phyloP scores from a whole-genome alignment of 2,329 filamentous ascomycete species.

The Pyricularia sp. region DNA sequence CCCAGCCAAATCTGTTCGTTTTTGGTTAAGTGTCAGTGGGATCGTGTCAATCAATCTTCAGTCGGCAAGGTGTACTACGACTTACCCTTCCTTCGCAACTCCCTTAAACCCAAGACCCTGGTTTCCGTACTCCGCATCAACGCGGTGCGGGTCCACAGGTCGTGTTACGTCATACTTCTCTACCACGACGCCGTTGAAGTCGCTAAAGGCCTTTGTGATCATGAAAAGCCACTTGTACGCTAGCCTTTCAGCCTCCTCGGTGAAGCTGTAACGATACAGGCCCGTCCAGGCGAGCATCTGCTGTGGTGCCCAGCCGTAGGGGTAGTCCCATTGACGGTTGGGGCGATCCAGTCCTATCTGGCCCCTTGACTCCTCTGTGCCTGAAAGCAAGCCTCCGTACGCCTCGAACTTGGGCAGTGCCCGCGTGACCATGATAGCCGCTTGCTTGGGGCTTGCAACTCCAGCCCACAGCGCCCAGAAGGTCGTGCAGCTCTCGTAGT shows the following conservation, averaged over 20 bases:
- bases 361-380: constrained; percentile 83
- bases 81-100: constrained; percentile 90
- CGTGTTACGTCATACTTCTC: constrained; percentile 98
- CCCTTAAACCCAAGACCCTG: constrained; percentile 94
- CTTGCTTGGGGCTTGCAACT: constrained; percentile 75
- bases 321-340: constrained; percentile 97
- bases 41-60: not conserved
- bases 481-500: constrained; percentile 85
- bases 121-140: constrained; percentile 96
- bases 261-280: constrained; percentile 82
- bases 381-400: constrained; percentile 78
- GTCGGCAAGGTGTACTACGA: constrained; percentile 16
- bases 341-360: constrained; percentile 70
- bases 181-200: constrained; percentile 96
- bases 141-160: constrained; percentile 81
- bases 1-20: constrained; percentile 78
- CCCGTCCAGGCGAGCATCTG: constrained; percentile 98
- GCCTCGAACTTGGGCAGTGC: constrained; percentile 83
- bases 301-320: constrained; percentile 96
- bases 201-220: constrained; percentile 96
- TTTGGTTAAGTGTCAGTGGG: not conserved
- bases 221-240: constrained; percentile 97
- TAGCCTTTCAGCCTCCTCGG: constrained; percentile 78
- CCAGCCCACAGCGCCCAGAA: constrained; percentile 98
- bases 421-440: constrained; percentile 69